Base-by-base conservation (phyloP, 108 stramenopile genomes). In the Phaeodactylum tricornutum region DNA sequence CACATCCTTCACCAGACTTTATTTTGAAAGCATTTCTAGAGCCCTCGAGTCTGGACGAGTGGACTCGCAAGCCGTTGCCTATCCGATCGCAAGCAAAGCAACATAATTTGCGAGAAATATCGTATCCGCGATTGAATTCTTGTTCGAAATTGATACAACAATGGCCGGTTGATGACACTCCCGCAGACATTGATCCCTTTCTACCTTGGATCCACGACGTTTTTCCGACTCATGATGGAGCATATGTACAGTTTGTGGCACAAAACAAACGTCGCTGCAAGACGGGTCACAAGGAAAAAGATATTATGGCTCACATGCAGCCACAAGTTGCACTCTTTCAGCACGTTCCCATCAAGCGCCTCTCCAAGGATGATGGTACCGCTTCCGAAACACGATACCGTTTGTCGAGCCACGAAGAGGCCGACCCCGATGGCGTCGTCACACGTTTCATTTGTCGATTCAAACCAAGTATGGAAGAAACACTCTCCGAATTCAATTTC, bases 191-290 rank as follows among this genome's bases (percentile, higher is more conserved):
- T 7, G 90, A 92, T 66, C 81, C 90, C 26, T 92, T 81, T 55
- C 43, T 92, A 16, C 90, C 90, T 7, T 92, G 90, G 90, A 92
- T 92, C 36, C 90, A 92, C 50, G 90, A 92, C 56, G 85, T 92
- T 26, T 87, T 92, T 47, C 90, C 90, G 5, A 66, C 74, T 11
- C 40, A 70, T 6, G 85, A 92, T 54, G 90, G 90, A 3, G 67
- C 75, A 21, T 64, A 62, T 39, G 69, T 92, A n/a, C 66, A 85
- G 34, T 87, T 92, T 54, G 69, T 92, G 4, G 85, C 90, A 12
- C 90, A 92, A 59, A 92, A 92, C 57, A 69, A 74, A 47, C 47
- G 82, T 47, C 69, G 90, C 19, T 92, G 90, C 50, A 59, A 62
- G 14, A 64, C 71, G 3, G 78, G 73, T n/a, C 54, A 54, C 2